Evolutionary conservation across 305 asterid genomes (phyloP), one percentile per base, ranked within the genome.

Genomic region (Solanum aculeatissimum): DNA sequence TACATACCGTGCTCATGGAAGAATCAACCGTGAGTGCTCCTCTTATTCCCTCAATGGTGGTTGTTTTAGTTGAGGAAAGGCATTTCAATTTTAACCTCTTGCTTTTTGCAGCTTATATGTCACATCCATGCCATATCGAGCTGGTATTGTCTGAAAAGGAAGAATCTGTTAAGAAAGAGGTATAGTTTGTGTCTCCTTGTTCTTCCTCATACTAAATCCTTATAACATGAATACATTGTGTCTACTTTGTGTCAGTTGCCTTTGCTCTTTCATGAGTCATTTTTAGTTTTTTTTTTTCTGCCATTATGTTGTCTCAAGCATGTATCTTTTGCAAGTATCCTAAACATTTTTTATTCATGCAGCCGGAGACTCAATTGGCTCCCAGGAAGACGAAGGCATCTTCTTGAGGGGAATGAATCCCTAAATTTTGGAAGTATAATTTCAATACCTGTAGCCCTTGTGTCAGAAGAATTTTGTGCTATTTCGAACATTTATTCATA

Each of bases 121-220:
- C 96, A 0, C 90, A 94, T 1, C 96, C 96, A 0, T 92, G 96
- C 87, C 94, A 92, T 87, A 92, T 92, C 14, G 95, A 92, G 87
- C 81, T 92, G 91, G 90, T 87, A 45, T 85, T 92, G 60, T 92
- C 96, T 1, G 96, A 92, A 63, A 92, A 92, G 84, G 93, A 91
- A 77, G 96, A 90, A 84, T 75, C 96, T 1, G 96, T 92, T 8
- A 91, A 89, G 35, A 92, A 91, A 90, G 96, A 91, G 93, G 95
- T 89, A 63, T 86, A 85, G 7, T 9, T 19, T 40, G 2, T 18
- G 12, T 3, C 21, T 18, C 15, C 12, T 75, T 13, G 35, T 13
- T n/a, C 4, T 35, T 60, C 38, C 40, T 47, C 1, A 25, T 45
- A 23, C 58, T 14, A 45, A 5, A 23, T 74, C 47, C 81, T 14